A percentile compares a stretch with the other conserved stretches of the same genome.
Evolutionary conservation across 2,329 filamentous ascomycete species (phyloP).

Genomic region (Berkeleyomyces basicola): DNA sequence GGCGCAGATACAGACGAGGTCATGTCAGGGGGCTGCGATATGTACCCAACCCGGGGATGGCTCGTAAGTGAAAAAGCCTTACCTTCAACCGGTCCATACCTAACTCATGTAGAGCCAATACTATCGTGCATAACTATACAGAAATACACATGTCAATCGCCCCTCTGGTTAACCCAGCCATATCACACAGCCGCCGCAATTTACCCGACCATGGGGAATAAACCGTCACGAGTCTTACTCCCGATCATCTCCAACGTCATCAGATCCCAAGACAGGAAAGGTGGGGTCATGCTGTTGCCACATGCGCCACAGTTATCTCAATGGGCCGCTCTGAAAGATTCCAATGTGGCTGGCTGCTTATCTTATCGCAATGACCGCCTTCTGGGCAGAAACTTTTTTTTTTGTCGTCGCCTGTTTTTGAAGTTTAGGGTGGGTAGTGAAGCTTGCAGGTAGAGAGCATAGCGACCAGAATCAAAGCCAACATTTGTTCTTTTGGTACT

Average conservation of each 20-base stretch:
- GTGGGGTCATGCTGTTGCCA: not conserved
- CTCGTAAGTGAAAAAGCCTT: too few relatives aligned
- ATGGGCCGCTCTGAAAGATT: not conserved
- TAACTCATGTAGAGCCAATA: too few relatives aligned
- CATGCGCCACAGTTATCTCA: not conserved
- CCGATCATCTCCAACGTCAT: not conserved
- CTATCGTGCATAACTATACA: too few relatives aligned
- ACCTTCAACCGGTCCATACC: too few relatives aligned
- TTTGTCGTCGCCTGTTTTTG: not conserved
- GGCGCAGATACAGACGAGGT: too few relatives aligned
- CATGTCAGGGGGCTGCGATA: too few relatives aligned
- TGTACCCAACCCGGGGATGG: too few relatives aligned
- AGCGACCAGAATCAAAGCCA: not conserved
- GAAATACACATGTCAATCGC: too few relatives aligned
- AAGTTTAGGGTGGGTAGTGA: not conserved
- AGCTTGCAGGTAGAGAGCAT: not conserved
- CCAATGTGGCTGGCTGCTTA: not conserved
- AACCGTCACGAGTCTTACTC: not conserved
- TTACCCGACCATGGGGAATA: not conserved
- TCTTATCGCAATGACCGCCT: conserved; percentile 3
- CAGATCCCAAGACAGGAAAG: not conserved
- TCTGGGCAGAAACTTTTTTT: conserved; percentile 3
- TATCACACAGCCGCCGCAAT: not conserved
- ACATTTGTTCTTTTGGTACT: not conserved
- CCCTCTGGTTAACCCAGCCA: too few relatives aligned